Evolutionary conservation across 306 rosid genomes (phyloP).

Genomic region (Glycyrrhiza uralensis): DNA sequence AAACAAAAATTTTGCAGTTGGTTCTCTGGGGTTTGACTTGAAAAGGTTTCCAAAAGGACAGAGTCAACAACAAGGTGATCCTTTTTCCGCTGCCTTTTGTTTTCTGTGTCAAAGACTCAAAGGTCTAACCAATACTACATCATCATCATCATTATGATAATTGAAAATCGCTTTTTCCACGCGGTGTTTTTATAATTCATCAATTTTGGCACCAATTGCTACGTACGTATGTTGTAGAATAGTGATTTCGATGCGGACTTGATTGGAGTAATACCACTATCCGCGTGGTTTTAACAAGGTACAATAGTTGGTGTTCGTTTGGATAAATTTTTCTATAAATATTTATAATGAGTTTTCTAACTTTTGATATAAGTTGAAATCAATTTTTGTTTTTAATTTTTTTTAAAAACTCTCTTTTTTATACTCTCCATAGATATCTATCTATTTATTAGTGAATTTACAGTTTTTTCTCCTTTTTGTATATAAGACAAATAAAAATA

Average conservation of each 20-base stretch:
- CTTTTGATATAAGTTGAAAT: no score
- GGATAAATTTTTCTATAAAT: no score
- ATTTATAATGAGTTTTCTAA: no score
- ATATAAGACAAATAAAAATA: no score
- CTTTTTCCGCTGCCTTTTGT: conserved; percentile 32
- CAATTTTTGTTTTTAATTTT: no score
- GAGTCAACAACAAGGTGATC: conserved; percentile 57
- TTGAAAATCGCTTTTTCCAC: conserved; percentile 24
- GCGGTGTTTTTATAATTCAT: conserved; percentile 29
- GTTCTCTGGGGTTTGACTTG: conserved; percentile 37
- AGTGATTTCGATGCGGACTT: conserved; percentile 12
- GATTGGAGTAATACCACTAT: not conserved
- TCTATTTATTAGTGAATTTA: no score
- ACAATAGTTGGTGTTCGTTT: not conserved
- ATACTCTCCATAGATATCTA: no score
- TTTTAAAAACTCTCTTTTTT: no score
- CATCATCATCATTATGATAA: conserved; percentile 39
- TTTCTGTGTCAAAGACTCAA: conserved; percentile 31
- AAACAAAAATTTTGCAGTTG: conserved; percentile 12
- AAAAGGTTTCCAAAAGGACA: conserved; percentile 27
- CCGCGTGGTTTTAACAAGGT: not conserved
- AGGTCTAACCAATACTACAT: conserved; percentile 34
- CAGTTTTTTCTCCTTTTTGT: no score
- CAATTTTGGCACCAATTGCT: conserved; percentile 29
- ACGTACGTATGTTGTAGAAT: conserved; percentile 10